Evolutionary conservation across 176 grass and related monocot species (phyloP), one percentile per base, ranked within the genome.

Genomic region (Olyra latifolia): DNA sequence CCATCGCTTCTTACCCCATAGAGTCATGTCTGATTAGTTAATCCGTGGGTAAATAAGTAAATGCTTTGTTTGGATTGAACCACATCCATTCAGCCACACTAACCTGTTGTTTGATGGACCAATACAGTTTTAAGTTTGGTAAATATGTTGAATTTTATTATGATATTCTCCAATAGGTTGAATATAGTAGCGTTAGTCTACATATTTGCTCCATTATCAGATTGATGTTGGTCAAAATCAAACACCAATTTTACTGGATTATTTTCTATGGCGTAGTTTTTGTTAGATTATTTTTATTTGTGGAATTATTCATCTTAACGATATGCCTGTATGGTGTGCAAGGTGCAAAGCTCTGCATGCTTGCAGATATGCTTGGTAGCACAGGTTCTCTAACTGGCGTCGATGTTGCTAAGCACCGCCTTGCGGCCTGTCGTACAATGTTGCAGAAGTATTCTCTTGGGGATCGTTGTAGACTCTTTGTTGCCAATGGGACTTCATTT

Each of bases 271-370:
- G 29, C 41, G n/a, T 77, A 49, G 5, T 14, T 72, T 71, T 3
- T 80, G 5, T 64, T 49, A 70, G 53, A 76, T 57, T 10, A 32
- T 82, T 61, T 25, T 47, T 83, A 47, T 56, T 72, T 65, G 38
- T 77, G 65, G 25, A 43, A 32, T 50, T 77, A 10, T 78, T 65
- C 27, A 8, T 75, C 50, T 20, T 72, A 59, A 84, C 23, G 6
- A 45, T 60, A 19, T 28, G 49, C 46, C 24, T 55, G 38, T 78
- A 70, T 86, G 44, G 13, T 59, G 69, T 87, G 68, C 64, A 69
- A 98, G 95, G 95, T 85, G 95, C 95, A 70, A 98, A 98, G 75
- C 88, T 95, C 59, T 95, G 95, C 83, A 98, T 98, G 95, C 90
- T 98, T 29, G 86, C 86, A 70, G 92, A 98, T 87, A 79, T 91